A percentile compares a stretch with the other conserved stretches of the same genome.
Conservation (phyloP, 345 rosid species). For the Populus simonii region DNA sequence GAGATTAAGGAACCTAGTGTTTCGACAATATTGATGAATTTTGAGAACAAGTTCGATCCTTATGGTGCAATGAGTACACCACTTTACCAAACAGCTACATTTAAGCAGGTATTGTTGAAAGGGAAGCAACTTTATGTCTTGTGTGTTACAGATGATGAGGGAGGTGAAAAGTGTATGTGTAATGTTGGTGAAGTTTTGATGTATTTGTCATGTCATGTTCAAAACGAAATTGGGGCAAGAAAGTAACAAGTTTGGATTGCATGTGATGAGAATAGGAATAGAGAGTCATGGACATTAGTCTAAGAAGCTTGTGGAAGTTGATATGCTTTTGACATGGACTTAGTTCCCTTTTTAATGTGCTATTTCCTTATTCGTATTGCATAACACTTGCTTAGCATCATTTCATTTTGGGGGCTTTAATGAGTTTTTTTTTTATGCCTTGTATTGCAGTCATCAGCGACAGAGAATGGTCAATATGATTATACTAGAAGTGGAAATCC, state of each 20-base stretch:
- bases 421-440: slow-evolving; percentile 3
- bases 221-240: not conserved
- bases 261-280: not conserved
- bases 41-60: slow-evolving; percentile 74
- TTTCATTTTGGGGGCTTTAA: not conserved
- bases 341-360: not conserved
- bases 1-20: slow-evolving; percentile 55
- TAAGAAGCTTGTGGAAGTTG: not conserved
- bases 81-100: slow-evolving; percentile 88
- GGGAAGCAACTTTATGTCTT: not conserved
- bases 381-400: not conserved
- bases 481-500: slow-evolving; percentile 99
- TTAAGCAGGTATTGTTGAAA: slow-evolving; percentile 63
- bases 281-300: not conserved
- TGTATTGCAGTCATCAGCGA: slow-evolving; percentile 68
- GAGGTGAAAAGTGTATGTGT: not conserved
- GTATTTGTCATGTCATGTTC: not conserved
- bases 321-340: not conserved
- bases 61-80: slow-evolving; percentile 81
- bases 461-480: slow-evolving; percentile 78
- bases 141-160: not conserved
- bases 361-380: not conserved
- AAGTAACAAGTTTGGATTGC: not conserved
- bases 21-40: slow-evolving; percentile 67
- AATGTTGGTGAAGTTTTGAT: not conserved